Base-by-base conservation (phyloP, 179 eudicot species). In the Beta macrorhiza region DNA sequence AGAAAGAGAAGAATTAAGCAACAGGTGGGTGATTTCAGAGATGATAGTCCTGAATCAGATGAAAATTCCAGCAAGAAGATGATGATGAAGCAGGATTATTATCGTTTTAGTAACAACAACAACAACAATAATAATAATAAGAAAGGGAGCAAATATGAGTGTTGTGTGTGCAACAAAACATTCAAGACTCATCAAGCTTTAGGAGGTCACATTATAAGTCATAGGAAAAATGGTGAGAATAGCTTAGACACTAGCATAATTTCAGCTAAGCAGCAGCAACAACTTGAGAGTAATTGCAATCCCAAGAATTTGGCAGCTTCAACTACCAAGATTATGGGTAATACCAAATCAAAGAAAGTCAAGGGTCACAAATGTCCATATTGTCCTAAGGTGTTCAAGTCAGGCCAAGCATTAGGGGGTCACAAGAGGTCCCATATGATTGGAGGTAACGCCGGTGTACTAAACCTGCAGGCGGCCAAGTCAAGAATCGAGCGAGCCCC, bases 371-470 rank as follows among this genome's bases (percentile, higher is more conserved):
- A 89, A 79, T 96, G 99, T 62, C 97, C 96, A 19, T 87, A 91
- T 85, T 94, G 99, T 90, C 89, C 87, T 62, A 94, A 65, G 79
- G 93, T 91, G 29, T 96, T 94, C 86, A 83, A 89, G 82, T 92
- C 98, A 53, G 98, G 99, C 37, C 99, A 96, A 80, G 99, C 98
- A 37, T 84, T 96, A 63, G 99, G 99, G 19, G 99, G 99, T 71
- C 99, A 96, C 88, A 96, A 96, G 90, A 89, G 99, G 83, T 94
- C 99, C 72, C 98, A 94, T 62, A 84, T 92, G 83, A 83, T 90
- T 29, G 89, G 90, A 29, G 1, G 47, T 5, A 14, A 85, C 2
- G 70, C 59, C 19, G 55, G 59, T 16, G 64, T 53, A 7, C 49
- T 25, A 7, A 14, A 25, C 7, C 56, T 8, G 49, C 73, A 56